phyloP scores from a whole-genome alignment of 2,329 filamentous ascomycete species.

The Sclerotinia spermophila region DNA sequence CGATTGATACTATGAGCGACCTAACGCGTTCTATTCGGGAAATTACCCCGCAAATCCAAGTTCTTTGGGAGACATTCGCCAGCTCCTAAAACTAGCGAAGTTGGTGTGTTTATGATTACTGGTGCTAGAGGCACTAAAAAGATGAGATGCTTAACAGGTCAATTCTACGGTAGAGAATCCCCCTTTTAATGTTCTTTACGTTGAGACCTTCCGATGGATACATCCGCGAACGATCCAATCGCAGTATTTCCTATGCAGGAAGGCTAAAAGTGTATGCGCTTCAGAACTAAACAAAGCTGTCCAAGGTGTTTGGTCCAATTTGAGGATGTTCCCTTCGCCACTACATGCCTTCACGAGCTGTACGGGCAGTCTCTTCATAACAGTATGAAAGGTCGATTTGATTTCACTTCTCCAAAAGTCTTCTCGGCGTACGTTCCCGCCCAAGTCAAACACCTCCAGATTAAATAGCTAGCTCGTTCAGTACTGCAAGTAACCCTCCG shows the following conservation, averaged over 20 bases:
- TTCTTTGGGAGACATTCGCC: neutral
- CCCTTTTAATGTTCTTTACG: slow-evolving; percentile 95
- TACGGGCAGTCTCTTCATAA: slow-evolving; percentile 86
- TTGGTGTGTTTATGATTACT: neutral
- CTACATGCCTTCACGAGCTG: slow-evolving; percentile 82
- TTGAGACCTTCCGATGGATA: slow-evolving; percentile 91
- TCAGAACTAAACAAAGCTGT: slow-evolving; percentile 89
- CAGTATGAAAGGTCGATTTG: slow-evolving; percentile 89
- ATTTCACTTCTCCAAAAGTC: slow-evolving; percentile 95
- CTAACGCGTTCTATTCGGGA: neutral
- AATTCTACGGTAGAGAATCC: slow-evolving; percentile 96
- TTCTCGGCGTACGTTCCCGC: slow-evolving; percentile 80
- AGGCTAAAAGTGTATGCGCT: slow-evolving; percentile 92
- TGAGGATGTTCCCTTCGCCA: slow-evolving; percentile 86
- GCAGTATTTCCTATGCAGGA: slow-evolving; percentile 87
- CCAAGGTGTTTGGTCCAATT: slow-evolving; percentile 99
- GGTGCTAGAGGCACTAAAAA: neutral
- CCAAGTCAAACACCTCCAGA: too few species aligned
- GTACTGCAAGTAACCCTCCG: slow-evolving; percentile 61
- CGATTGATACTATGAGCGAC: neutral
- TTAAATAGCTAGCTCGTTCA: too few species aligned
- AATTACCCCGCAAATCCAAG: neutral
- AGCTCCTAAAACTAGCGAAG: neutral
- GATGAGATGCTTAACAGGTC: slow-evolving; percentile 42
- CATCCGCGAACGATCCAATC: slow-evolving; percentile 92